These are phyloP conservation scores for Epichloe gansuensis DNA, from an alignment of 2,329 filamentous ascomycete species.

Conservation along the genomic window DNA sequence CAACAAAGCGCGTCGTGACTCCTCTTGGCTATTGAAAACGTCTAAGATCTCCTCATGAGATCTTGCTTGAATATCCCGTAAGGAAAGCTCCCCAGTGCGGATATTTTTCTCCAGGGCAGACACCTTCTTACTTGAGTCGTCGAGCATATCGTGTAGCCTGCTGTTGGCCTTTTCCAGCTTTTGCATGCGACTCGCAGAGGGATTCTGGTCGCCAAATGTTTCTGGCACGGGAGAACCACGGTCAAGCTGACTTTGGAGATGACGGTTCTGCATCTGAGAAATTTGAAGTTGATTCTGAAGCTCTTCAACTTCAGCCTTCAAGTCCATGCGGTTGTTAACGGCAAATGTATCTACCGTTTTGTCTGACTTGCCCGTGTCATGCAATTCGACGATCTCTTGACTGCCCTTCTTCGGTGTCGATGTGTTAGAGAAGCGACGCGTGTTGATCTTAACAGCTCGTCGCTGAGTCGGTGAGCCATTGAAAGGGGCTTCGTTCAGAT, in stretches of 20 bases:
- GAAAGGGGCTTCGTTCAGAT: constrained; percentile 64
- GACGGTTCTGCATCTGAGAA: constrained; percentile 87
- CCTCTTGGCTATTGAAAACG: constrained; percentile 83
- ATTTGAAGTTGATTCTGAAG: constrained; percentile 90
- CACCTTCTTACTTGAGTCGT: constrained; percentile 86
- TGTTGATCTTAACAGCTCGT: constrained; percentile 40
- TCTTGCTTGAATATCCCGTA: constrained; percentile 83
- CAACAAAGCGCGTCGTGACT: constrained; percentile 68
- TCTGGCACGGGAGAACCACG: constrained; percentile 50
- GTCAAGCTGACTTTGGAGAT: constrained; percentile 78
- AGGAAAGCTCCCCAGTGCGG: constrained; percentile 71
- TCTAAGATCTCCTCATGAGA: constrained; percentile 92
- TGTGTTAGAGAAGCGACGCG: constrained; percentile 54
- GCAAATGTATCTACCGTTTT: constrained; percentile 67
- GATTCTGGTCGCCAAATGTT: constrained; percentile 63
- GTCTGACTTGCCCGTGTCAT: constrained; percentile 75
- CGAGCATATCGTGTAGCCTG: constrained; percentile 83
- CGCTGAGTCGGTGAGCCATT: constrained; percentile 64
- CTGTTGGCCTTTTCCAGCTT: constrained; percentile 89
- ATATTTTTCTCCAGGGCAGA: constrained; percentile 80
- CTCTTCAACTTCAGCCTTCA: constrained; percentile 81
- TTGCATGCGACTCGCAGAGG: constrained; percentile 67
- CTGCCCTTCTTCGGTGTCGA: constrained; percentile 67
- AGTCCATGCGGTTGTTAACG: constrained; percentile 80
- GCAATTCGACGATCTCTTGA: constrained; percentile 42